These are phyloP conservation scores for Aurantiochytrium sp. DNA, from an alignment of 108 stramenopile species.

Conservation along the genomic window DNA sequence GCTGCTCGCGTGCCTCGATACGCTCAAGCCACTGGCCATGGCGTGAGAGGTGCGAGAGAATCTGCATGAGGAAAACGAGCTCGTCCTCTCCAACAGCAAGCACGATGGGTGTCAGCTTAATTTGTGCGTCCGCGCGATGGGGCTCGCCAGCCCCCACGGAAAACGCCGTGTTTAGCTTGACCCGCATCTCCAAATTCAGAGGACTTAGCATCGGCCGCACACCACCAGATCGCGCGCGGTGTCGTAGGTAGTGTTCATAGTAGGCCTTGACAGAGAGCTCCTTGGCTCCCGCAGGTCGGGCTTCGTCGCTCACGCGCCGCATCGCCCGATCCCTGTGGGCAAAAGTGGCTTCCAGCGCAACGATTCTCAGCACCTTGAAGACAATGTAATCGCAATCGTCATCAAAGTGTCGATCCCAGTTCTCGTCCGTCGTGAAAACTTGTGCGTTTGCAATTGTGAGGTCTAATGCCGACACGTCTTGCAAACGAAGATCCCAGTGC, in stretches of 20 bases:
- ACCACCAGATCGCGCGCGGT: neutral
- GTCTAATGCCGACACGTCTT: neutral
- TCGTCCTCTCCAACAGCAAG: neutral
- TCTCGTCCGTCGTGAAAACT: neutral
- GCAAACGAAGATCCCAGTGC: neutral
- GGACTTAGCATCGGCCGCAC: neutral
- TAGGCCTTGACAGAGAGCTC: neutral
- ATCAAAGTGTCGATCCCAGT: constrained; percentile 10
- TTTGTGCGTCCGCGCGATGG: neutral
- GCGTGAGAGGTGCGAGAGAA: neutral
- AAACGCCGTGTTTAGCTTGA: neutral
- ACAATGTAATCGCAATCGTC: constrained; percentile 17
- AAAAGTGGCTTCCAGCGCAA: neutral
- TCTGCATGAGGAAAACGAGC: neutral
- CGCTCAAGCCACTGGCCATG: neutral
- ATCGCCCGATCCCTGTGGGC: neutral
- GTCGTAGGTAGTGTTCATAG: neutral
- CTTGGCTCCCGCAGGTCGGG: neutral
- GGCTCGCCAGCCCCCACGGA: neutral
- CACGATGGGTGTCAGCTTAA: neutral
- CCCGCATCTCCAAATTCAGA: neutral
- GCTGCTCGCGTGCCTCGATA: neutral
- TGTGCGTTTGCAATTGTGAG: neutral
- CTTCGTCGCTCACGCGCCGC: neutral
- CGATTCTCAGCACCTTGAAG: neutral